Percentiles rank a stretch among this genome's conserved stretches.
Conservation (phyloP, 164 flowering plant species). For the Saururus chinensis region DNA sequence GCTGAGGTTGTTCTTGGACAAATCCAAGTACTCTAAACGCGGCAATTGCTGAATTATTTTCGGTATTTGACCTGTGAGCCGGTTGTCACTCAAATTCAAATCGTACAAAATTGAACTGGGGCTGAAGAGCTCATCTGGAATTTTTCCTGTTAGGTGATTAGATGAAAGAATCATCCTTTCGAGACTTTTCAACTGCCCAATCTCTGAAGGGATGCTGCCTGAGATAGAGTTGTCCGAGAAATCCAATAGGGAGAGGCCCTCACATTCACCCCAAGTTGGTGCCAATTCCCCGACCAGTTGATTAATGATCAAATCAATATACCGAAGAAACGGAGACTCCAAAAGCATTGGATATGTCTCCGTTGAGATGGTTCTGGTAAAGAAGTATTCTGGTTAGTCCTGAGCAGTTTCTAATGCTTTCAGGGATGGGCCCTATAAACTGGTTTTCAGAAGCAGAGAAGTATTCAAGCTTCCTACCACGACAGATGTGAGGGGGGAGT, state of each 20-base stretch:
- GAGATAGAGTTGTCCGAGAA: constrained; percentile 13
- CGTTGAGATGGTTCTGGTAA: constrained; percentile 39
- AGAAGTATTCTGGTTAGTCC: constrained; percentile 35
- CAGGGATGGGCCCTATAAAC: constrained; percentile 15
- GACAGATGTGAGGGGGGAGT: constrained; percentile 12
- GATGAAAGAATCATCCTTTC: constrained; percentile 13
- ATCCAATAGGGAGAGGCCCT: constrained; percentile 6
- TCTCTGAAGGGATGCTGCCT: constrained; percentile 14
- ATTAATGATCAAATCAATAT: constrained; percentile 16
- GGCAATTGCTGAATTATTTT: constrained; percentile 7
- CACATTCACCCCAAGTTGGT: constrained; percentile 12
- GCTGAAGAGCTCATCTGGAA: constrained; percentile 15
- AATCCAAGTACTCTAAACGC: constrained; percentile 11
- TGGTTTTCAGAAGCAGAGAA: constrained; percentile 7
- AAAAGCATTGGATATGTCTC: constrained; percentile 28
- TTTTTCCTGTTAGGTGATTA: constrained; percentile 13
- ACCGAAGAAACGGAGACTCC: constrained; percentile 19
- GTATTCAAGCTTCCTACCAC: not conserved
- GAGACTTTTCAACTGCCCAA: constrained; percentile 9
- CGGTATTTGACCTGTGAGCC: constrained; percentile 18
- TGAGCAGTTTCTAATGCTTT: constrained; percentile 29
- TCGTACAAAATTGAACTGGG: constrained; percentile 9
- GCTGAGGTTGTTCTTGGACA: constrained; percentile 14
- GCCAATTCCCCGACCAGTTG: constrained; percentile 13
- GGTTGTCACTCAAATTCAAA: constrained; percentile 19